phyloP scores from a whole-genome alignment of 2,329 filamentous ascomycete species.

The Clarireedia paspali region DNA sequence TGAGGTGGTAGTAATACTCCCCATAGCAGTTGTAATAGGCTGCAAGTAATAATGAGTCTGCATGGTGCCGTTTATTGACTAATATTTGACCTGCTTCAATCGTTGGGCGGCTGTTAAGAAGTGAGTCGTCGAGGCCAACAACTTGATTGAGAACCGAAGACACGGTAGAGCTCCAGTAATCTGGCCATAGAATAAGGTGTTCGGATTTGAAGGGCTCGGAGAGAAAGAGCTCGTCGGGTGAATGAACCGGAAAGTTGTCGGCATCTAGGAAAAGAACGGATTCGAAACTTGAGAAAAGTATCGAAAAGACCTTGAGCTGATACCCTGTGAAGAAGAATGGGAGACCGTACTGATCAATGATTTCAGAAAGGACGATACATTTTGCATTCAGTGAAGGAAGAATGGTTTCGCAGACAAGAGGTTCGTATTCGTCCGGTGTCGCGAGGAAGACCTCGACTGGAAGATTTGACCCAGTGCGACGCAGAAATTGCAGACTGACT shows the following conservation, averaged over 20 bases:
- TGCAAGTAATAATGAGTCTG: conserved; percentile 36
- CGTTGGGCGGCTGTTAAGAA: conserved; percentile 27
- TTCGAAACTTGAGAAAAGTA: conserved; percentile 42
- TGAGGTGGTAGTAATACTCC: conserved; percentile 12
- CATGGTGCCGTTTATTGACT: conserved; percentile 36
- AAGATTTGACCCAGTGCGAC: conserved; percentile 29
- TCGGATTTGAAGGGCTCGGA: conserved; percentile 34
- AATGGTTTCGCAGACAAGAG: conserved; percentile 31
- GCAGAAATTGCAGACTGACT: conserved; percentile 34
- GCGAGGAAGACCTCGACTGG: conserved; percentile 36
- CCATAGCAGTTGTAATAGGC: conserved; percentile 43
- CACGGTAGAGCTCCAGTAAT: conserved; percentile 37
- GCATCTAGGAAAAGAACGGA: conserved; percentile 43
- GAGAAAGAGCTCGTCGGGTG: conserved; percentile 35
- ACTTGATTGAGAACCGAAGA: conserved; percentile 21
- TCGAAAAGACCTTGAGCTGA: conserved; percentile 35
- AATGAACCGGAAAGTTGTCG: conserved; percentile 36
- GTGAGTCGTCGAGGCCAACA: neutral
- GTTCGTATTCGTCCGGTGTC: conserved; percentile 31
- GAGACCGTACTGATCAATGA: neutral
- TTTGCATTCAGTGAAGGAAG: conserved; percentile 33
- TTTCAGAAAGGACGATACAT: conserved; percentile 29
- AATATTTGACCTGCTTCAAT: conserved; percentile 33
- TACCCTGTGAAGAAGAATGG: conserved; percentile 28
- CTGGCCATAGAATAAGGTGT: conserved; percentile 39